phyloP scores from a whole-genome alignment of 2,329 filamentous ascomycete genomes.

The Cryphonectria radicalis region DNA sequence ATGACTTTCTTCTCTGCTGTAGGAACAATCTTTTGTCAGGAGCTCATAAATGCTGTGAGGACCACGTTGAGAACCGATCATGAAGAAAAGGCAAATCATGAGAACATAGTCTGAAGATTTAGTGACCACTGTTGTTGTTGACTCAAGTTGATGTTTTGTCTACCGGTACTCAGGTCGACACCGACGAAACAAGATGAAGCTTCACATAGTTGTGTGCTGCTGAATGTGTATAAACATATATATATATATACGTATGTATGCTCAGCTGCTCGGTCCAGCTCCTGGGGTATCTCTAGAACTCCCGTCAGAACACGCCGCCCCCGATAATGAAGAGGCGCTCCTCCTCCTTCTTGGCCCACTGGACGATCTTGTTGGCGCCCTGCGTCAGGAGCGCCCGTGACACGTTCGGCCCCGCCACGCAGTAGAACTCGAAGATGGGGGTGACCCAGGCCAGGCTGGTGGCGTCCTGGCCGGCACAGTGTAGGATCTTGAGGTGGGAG shows the following conservation, averaged over 20 bases:
- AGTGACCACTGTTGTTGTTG: background rate
- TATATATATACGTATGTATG: background rate
- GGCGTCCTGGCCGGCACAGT: constrained; percentile 74
- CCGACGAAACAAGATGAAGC: background rate
- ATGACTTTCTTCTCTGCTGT: background rate
- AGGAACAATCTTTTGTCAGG: background rate
- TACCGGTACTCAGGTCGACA: background rate
- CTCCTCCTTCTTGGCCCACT: constrained; percentile 91
- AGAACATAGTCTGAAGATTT: background rate
- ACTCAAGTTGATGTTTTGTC: background rate
- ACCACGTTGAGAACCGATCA: background rate
- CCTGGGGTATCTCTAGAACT: constrained; percentile 1
- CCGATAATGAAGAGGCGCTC: constrained; percentile 96
- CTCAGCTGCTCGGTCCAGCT: background rate
- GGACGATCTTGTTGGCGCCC: constrained; percentile 84
- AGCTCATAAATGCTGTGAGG: background rate
- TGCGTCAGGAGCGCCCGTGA: constrained; percentile 72
- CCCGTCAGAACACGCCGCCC: constrained; percentile 78
- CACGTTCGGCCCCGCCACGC: constrained; percentile 79
- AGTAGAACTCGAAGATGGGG: constrained; percentile 91
- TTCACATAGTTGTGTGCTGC: background rate
- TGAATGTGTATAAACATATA: background rate
- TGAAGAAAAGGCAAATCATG: background rate
- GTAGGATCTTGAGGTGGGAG: constrained; percentile 83
- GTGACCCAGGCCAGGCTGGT: constrained; percentile 90